Evolutionary conservation across 345 rosid genomes (phyloP).

Genomic region (Linum trigynum): DNA sequence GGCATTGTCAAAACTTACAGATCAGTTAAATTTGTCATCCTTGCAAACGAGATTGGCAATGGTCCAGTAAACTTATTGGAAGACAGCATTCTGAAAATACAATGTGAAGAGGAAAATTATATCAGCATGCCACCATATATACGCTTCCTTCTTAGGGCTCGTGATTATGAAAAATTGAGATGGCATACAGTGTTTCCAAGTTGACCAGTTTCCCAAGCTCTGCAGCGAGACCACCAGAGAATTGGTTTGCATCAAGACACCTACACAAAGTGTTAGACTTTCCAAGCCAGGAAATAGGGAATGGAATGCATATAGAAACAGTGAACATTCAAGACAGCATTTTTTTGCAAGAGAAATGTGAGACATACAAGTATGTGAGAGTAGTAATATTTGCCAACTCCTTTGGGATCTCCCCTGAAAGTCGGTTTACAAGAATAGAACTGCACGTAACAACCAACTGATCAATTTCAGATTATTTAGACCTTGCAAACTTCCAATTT

Average conservation of each 20-base stretch:
- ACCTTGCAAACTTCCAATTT: constrained; percentile 1
- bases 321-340: constrained; percentile 25
- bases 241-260: constrained; percentile 42
- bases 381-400: constrained; percentile 33
- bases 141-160: constrained; percentile 1
- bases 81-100: constrained; percentile 38
- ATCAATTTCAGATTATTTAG: constrained; percentile 11
- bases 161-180: not conserved
- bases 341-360: constrained; percentile 1
- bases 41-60: constrained; percentile 33
- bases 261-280: constrained; percentile 19
- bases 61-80: constrained; percentile 47
- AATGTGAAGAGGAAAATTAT: not conserved
- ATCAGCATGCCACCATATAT: constrained; percentile 8
- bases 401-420: constrained; percentile 46
- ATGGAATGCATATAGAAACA: not conserved
- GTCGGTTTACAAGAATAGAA: constrained; percentile 39
- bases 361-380: constrained; percentile 43
- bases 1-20: constrained; percentile 30
- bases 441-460: constrained; percentile 27
- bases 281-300: not conserved
- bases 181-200: constrained; percentile 36
- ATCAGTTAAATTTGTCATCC: constrained; percentile 37
- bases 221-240: constrained; percentile 42
- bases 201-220: constrained; percentile 44